Evolutionary conservation across 257 asterid genomes (phyloP), one percentile per base, ranked within the genome.

Genomic region (Scutellaria minor): DNA sequence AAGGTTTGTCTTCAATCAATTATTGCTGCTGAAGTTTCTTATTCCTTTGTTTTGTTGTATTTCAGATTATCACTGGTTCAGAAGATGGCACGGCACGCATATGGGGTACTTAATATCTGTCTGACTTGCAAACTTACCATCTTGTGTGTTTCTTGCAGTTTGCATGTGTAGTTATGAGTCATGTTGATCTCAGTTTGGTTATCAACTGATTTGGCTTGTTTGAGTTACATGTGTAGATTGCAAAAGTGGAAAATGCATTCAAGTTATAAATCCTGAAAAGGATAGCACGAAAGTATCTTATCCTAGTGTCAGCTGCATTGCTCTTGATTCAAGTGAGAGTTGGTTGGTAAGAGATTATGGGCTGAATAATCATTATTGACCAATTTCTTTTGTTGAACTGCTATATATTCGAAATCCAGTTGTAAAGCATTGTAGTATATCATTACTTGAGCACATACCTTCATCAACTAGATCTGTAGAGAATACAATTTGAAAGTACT

Each of bases 21-120:
- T 51, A 67, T 47, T 75, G 4, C 55, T 6, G 40, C 61, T 55
- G 41, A 71, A 58, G 55, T 50, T 52, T 72, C 57, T 69, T 68
- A 46, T 69, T 66, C 59, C 64, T 71, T 62, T 68, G 9, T 59
- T 62, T 44, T 62, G 56, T 54, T 76, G 64, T 58, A 53, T 83
- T 81, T 82, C 94, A 91, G 99, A 84, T 94, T 48, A 81, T 94
- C 73, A 94, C 99, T 75, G 99, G 99, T 81, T 94, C 99, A 62
- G 99, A 94, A 88, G 99, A 94, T 75, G 96, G 99, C 75, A 84
- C 96, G 13, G 89, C 94, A 50, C 88, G 93, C 45, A 85, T 94
- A 82, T 94, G 99, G 99, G 99, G 99, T 94, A 88, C 41, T 61
- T 53, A 61, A 45, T 78, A 55, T 46, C 66, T 71, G 27, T 72